phyloP scores from a whole-genome alignment of 2,329 filamentous ascomycete species.

The Arthroderma sp. region DNA sequence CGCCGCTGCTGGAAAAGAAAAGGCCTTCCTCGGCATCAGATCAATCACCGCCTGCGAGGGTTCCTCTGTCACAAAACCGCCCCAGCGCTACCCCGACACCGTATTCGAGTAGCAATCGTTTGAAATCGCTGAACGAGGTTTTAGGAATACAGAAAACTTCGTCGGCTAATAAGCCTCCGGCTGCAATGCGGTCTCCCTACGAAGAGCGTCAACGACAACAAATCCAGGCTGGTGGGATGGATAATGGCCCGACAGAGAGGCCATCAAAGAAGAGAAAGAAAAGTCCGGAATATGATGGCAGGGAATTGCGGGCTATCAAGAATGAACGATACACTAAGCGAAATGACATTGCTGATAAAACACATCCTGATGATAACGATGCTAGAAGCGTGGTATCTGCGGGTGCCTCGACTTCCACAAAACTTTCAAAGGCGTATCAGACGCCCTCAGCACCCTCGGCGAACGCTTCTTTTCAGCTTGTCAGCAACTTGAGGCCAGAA shows the following conservation, averaged over 20 bases:
- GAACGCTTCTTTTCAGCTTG: slow-evolving; percentile 3
- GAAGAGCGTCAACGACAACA: slow-evolving; percentile 10
- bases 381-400: background rate
- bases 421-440: background rate
- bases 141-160: slow-evolving; percentile 43
- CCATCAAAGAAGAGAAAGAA: slow-evolving; percentile 7
- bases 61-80: slow-evolving; percentile 12
- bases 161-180: background rate
- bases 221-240: background rate
- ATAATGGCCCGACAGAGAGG: background rate
- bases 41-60: slow-evolving; percentile 15
- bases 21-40: slow-evolving; percentile 22
- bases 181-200: background rate
- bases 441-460: background rate
- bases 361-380: background rate
- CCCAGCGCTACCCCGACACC: slow-evolving; percentile 15
- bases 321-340: background rate
- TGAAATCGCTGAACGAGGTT: slow-evolving; percentile 49
- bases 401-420: too few relatives aligned
- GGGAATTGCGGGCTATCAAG: background rate
- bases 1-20: slow-evolving; percentile 59
- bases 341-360: background rate
- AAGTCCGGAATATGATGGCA: background rate
- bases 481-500: slow-evolving; percentile 3
- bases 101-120: slow-evolving; percentile 33